Conservation (phyloP, 768 basidiomycete species). For the Tulasnella sp. region DNA sequence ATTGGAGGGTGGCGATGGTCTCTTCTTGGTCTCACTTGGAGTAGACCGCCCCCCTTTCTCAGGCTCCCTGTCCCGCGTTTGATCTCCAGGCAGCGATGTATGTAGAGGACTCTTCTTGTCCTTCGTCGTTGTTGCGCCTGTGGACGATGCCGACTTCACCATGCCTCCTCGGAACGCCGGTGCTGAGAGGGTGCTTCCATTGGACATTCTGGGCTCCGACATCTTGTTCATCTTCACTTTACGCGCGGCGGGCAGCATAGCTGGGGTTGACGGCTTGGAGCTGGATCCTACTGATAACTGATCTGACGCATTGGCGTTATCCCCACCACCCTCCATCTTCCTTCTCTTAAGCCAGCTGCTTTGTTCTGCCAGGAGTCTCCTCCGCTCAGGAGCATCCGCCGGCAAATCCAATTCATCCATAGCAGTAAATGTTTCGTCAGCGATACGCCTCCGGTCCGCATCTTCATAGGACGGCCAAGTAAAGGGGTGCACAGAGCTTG, state of each 20-base stretch:
- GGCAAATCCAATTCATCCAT: conserved; percentile 5
- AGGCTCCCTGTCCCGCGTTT: no score
- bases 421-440: background rate
- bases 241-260: background rate
- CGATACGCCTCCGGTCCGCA: conserved; percentile 10
- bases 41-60: no score
- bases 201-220: conserved; percentile 2
- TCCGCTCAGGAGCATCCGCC: background rate
- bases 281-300: background rate
- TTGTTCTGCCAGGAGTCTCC: background rate
- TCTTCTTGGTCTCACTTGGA: conserved; percentile 1
- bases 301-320: background rate
- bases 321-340: background rate
- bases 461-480: conserved; percentile 10
- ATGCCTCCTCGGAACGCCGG: background rate
- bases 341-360: background rate
- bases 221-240: conserved; percentile 13
- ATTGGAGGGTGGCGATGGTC: conserved; percentile 1
- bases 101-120: background rate
- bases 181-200: conserved; percentile 7
- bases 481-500: conserved; percentile 8
- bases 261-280: background rate
- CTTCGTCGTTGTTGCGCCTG: background rate
- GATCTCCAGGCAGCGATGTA: no score
- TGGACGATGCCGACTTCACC: background rate